phyloP scores from a whole-genome alignment of 2,329 filamentous ascomycete genomes.

The Aspergillus spinulosporus region DNA sequence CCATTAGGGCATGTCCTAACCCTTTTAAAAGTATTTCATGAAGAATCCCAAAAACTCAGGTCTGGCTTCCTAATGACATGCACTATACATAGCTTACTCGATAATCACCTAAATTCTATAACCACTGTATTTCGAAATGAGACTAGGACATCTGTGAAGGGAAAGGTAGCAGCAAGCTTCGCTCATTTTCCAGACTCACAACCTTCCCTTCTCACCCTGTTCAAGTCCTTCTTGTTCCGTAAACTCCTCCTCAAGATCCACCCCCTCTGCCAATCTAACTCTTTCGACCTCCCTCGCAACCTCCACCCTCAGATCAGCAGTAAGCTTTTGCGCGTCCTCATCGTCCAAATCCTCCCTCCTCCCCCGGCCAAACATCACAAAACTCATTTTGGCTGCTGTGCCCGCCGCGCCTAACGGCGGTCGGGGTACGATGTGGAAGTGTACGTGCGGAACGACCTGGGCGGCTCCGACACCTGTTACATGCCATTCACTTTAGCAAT shows the following conservation, averaged over 20 bases:
- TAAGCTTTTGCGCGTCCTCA: conserved; percentile 44
- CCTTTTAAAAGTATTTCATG: conserved; percentile 1
- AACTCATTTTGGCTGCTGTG: conserved; percentile 31
- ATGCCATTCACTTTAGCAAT: neutral
- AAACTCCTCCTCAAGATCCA: conserved; percentile 34
- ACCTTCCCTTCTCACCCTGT: conserved; percentile 9
- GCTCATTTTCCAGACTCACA: conserved; percentile 12
- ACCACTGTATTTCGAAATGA: too few relatives aligned
- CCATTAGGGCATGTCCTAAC: neutral
- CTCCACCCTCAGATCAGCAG: conserved; percentile 38
- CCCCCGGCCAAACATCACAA: conserved; percentile 50
- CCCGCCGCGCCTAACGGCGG: conserved; percentile 49
- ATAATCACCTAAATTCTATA: too few relatives aligned
- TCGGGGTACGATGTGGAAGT: conserved; percentile 91
- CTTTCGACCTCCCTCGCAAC: conserved; percentile 39
- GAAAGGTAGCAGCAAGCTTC: too few relatives aligned
- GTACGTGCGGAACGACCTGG: conserved; percentile 89
- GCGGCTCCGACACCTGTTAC: conserved; percentile 70
- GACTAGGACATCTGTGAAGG: too few relatives aligned
- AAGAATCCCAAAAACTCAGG: neutral
- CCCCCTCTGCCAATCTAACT: conserved; percentile 38
- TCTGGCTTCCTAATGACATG: neutral
- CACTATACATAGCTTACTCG: too few relatives aligned
- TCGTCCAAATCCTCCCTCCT: conserved; percentile 50
- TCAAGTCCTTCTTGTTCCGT: neutral